Evolutionary conservation across 129 eudicot species (phyloP), one percentile per base, ranked within the genome.

Genomic region (Ambrosia artemisiifolia): DNA sequence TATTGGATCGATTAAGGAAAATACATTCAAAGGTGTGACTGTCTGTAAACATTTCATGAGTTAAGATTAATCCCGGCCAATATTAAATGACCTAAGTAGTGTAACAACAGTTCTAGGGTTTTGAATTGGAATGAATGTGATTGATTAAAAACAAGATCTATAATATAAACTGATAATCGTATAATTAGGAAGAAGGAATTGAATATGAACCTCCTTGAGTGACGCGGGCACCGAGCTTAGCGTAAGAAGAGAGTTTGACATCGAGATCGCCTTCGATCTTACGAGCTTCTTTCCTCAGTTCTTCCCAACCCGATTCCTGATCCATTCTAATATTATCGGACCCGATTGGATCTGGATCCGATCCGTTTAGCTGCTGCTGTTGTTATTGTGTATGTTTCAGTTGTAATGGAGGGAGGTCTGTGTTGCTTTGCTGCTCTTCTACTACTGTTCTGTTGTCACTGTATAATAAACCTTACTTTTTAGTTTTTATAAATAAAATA

Each of bases 251-350:
- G 65, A 94, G 96, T 81, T 90, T 94, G 72, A 94, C 97, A 72
- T 90, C 97, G 63, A 94, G 99, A 88, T 94, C 97, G 51, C 99
- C 91, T 82, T 94, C 96, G 76, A 94, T 83, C 81, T 90, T 90
- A 66, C 96, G 93, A 75, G 97, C 99, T 82, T 90, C 99, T 81
- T 86, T 88, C 67, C 99, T 82, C 66, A 94, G 87, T 78, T 94
- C 99, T 70, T 94, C 97, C 98, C 97, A 94, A 30, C 99, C 99
- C 80, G 99, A 90, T 72, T 94, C 97, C 85, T 89, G 79, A 66
- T 80, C 92, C 75, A 93, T 75, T 68, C 49, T 35, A 49, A 80
- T 85, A 70, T 64, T 16, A 54, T 34, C 70, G 61, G 53, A 36
- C 69, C 71, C 82, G 80, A 76, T 63, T 57, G 61, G 56, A 12